Percentiles rank a stretch among this genome's conserved stretches.
Evolutionary conservation across 2,329 filamentous ascomycete genomes (phyloP).

Genomic region (Tolypocladium endophyticum): DNA sequence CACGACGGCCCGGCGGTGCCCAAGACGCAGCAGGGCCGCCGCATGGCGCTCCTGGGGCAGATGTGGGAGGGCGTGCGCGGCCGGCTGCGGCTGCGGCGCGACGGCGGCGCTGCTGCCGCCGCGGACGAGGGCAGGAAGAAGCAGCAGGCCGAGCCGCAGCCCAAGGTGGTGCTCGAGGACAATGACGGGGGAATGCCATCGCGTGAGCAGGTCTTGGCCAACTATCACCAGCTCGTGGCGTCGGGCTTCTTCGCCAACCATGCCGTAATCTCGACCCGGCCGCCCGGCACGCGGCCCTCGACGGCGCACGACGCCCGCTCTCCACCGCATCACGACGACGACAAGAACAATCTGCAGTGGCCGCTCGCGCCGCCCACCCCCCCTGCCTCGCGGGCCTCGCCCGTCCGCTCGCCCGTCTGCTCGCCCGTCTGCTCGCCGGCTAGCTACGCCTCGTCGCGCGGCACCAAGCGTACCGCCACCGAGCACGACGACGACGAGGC

Average conservation of each 20-base stretch:
- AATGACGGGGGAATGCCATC: constrained; percentile 16
- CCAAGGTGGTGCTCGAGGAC: constrained; percentile 4
- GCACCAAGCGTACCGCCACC: constrained; percentile 37
- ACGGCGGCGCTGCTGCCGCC: constrained; percentile 4
- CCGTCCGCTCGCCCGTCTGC: constrained; percentile 18
- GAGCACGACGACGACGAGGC: constrained; percentile 17
- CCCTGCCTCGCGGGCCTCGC: constrained; percentile 9
- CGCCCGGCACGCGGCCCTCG: constrained; percentile 20
- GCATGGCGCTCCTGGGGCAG: constrained; percentile 20
- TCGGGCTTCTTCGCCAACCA: constrained; percentile 49
- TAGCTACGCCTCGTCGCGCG: constrained; percentile 27
- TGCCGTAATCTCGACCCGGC: constrained; percentile 46
- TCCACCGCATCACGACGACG: constrained; percentile 8
- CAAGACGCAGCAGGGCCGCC: constrained; percentile 6
- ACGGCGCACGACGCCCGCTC: constrained; percentile 5
- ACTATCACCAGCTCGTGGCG: constrained; percentile 45
- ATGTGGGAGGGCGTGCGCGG: constrained; percentile 28
- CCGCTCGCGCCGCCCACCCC: constrained; percentile 12
- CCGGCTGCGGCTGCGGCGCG: constrained; percentile 16
- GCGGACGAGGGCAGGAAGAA: constrained; percentile 5
- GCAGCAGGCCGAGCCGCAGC: constrained; percentile 6
- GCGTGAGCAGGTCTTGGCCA: constrained; percentile 42
- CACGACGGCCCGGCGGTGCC: background rate
- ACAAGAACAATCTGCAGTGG: constrained; percentile 14
- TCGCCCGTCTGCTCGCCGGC: constrained; percentile 13